Conservation (phyloP, 2,329 filamentous ascomycete species). For the Ophiostoma piceae region DNA sequence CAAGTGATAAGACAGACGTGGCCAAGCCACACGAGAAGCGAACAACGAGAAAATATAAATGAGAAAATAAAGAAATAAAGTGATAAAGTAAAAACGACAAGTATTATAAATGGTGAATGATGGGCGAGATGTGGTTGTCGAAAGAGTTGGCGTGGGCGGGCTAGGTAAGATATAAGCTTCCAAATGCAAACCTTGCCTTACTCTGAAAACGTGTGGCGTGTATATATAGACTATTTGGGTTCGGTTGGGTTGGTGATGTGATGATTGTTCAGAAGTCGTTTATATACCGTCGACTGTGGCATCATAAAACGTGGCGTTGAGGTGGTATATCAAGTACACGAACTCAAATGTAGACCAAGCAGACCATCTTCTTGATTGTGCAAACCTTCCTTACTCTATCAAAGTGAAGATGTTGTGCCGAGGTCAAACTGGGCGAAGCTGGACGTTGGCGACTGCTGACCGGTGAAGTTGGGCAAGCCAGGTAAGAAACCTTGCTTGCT, state of each 20-base stretch:
- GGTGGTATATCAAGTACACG: neutral
- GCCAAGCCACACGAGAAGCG: slow-evolving; percentile 10
- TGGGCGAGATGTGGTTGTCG: neutral
- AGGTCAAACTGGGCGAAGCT: neutral
- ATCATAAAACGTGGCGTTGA: neutral
- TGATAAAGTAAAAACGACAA: neutral
- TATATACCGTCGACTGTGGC: neutral
- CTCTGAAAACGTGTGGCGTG: neutral
- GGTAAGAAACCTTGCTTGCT: neutral
- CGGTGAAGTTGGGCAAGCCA: neutral
- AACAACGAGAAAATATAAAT: neutral
- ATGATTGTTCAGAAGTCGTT: neutral
- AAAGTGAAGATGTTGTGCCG: neutral
- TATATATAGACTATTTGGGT: neutral
- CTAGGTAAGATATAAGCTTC: neutral
- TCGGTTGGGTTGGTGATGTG: neutral
- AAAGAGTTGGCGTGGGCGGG: neutral
- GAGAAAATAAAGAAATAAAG: neutral
- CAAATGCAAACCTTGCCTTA: slow-evolving; percentile 1
- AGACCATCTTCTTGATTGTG: neutral
- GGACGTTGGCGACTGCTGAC: neutral
- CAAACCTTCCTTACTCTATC: slow-evolving; percentile 16
- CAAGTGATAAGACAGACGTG: slow-evolving; percentile 5
- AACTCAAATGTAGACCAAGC: neutral
- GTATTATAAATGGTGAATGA: neutral